Evolutionary conservation across 257 asterid species (phyloP).

Genomic region (Nicotiana paniculata): DNA sequence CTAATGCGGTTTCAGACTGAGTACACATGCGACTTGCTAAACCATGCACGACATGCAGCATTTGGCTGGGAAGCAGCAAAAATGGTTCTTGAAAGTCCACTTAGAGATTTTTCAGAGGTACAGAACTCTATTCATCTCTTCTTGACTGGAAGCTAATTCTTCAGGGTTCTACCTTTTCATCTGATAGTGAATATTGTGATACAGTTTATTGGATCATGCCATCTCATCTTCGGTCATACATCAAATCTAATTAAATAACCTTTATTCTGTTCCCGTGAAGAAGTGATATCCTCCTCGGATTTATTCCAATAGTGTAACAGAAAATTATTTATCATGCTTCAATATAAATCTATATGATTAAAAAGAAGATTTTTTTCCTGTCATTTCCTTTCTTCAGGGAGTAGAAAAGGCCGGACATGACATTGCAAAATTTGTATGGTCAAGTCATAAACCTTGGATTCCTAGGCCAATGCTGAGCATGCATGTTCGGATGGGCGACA

Average conservation of each 20-base stretch:
- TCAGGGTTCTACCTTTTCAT: not conserved
- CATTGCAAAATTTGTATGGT: constrained; percentile 80
- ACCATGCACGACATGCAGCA: constrained; percentile 70
- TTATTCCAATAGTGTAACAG: not conserved
- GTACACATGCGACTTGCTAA: constrained; percentile 78
- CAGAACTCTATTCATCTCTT: constrained; percentile 7
- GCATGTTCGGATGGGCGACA: constrained; percentile 95
- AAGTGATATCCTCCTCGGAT: not conserved
- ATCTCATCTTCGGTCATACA: not conserved
- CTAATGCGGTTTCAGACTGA: constrained; percentile 87
- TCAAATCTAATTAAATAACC: not conserved
- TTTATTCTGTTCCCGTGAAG: not conserved
- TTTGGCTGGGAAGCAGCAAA: constrained; percentile 89
- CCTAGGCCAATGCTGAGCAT: constrained; percentile 82
- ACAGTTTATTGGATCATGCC: not conserved
- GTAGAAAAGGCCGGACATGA: constrained; percentile 22
- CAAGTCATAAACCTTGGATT: constrained; percentile 70
- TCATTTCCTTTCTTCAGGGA: not conserved
- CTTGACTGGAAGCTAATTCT: not conserved
- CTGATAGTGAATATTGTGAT: not conserved
- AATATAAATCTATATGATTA: not conserved
- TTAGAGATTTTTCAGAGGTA: constrained; percentile 38
- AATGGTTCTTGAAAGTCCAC: constrained; percentile 47
- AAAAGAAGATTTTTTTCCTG: not conserved
- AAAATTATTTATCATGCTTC: not conserved